These are phyloP conservation scores for Conoideocrella luteorostrata DNA, from an alignment of 2,329 filamentous ascomycete species.

Conservation along the genomic window DNA sequence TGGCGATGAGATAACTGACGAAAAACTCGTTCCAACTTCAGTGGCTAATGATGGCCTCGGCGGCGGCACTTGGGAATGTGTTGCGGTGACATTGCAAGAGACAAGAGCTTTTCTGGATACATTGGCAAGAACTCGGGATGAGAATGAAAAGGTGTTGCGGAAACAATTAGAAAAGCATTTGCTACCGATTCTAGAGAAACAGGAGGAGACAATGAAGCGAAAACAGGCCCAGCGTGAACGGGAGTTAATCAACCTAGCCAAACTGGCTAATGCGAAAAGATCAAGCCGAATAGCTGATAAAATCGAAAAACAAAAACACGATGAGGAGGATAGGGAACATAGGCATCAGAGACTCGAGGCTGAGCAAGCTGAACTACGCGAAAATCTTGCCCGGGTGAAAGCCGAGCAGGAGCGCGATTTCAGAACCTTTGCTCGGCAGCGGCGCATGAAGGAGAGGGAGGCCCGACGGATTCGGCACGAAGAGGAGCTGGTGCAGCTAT, in stretches of 20 bases:
- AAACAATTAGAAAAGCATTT: slow-evolving; percentile 70
- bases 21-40: slow-evolving; percentile 16
- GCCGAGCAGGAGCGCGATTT: slow-evolving; percentile 69
- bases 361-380: slow-evolving; percentile 58
- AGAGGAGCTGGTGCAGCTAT: slow-evolving; percentile 72
- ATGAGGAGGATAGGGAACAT: slow-evolving; percentile 65
- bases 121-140: slow-evolving; percentile 70
- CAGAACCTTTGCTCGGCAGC: slow-evolving; percentile 76
- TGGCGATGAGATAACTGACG: slow-evolving; percentile 23
- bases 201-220: slow-evolving; percentile 66
- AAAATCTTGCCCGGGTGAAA: slow-evolving; percentile 53
- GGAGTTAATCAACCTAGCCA: slow-evolving; percentile 74
- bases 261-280: slow-evolving; percentile 87
- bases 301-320: slow-evolving; percentile 67
- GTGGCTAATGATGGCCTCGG: slow-evolving; percentile 54
- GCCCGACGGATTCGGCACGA: slow-evolving; percentile 76
- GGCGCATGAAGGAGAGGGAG: slow-evolving; percentile 80
- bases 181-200: slow-evolving; percentile 75
- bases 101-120: slow-evolving; percentile 64
- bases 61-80: slow-evolving; percentile 81
- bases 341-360: slow-evolving; percentile 47
- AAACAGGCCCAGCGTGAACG: slow-evolving; percentile 63
- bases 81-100: slow-evolving; percentile 76
- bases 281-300: slow-evolving; percentile 85
- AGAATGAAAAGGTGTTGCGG: slow-evolving; percentile 75